Base-by-base conservation (phyloP, 441 rosid species). In the Adansonia grandidieri region DNA sequence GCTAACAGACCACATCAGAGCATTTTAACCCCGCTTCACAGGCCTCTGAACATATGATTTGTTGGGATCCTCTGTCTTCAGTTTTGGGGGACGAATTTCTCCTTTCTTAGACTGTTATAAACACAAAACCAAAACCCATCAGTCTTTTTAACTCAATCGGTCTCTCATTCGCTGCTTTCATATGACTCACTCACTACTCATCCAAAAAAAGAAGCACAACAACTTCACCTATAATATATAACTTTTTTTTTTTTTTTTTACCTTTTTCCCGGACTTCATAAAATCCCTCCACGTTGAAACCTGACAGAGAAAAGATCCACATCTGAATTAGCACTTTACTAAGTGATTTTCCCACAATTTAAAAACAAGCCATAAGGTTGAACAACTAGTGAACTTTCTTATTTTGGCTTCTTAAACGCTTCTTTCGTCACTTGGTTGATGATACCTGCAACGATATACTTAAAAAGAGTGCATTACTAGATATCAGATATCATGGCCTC, bases 261-360 rank as follows among this genome's bases (percentile, higher is more conserved):
- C 89, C 87, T 86, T 86, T 76, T 86, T 96, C 75, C 98, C 97
- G 3, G 90, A 82, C 87, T 96, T 96, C 97, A 89, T 89, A 85
- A 93, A 96, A 84, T 96, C 98, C 86, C 99, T 96, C 99, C 99
- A 96, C 90, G 98, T 96, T 42, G 99, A 96, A 65, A 94, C 99
- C 98, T 96, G 87, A 68, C 78, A 75, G 9, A 28, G 44, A 74
- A 48, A 72, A 67, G 5, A 6, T 37, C 42, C 5, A 37, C 3
- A 32, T 24, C 28, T 24, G 28, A 24, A 24, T 24, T 24, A 24
- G 1, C 28, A 24, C 28, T 24, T 24, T 24, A 24, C 28, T 24
- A 24, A 24, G 28, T 24, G 28, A 24, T 24, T 24, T 24, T 24
- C 67, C 47, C 44, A 63, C 17, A 63, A 63, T 63, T 14, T 63